Base-by-base conservation (phyloP, 2,329 filamentous ascomycete species). In the Nothopassalora personata region DNA sequence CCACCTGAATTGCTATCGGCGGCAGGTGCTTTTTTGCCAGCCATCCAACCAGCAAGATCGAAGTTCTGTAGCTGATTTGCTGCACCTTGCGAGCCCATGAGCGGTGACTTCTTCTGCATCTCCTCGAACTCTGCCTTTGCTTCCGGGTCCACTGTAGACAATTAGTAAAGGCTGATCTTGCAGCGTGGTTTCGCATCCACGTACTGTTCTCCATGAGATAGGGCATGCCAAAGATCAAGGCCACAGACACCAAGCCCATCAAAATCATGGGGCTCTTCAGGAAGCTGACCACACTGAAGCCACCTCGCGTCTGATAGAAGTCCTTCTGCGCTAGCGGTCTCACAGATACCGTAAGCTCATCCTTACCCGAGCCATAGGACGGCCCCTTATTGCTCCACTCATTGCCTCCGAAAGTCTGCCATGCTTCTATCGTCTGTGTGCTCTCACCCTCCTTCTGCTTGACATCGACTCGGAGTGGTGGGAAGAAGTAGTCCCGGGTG, bases 191-290 rank as follows among this genome's bases (percentile, higher is more conserved):
- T 55, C 49, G 33, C 53, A 18, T 8, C 18, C 6, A 83, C 90
- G 63, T 84, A 97, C 92, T 96, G 73, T 94, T 97, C 54, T 97
- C 92, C 79, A 97, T 86, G 57, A 99, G 75, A 75, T 97, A 94
- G 13, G 94, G 94, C 89, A 97, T 90, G 66, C 92, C 92, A 68
- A 97, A 82, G 63, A 96, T 91, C 65, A 97, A 79, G 5, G 79
- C 86, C 79, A 97, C 85, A 62, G 87, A 91, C 43, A 94, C 86
- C 34, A 96, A 76, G 4, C 88, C 91, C 79, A 99, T 88, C 61
- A 99, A 82, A 64, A 97, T 97, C 91, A 97, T 97, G 3, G 94
- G 94, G 72, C 90, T 96, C 80, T 94, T 94, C 68, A 97, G 80
- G 57, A 97, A 86, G 59, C 83, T 84, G 58, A 97, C 71, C n/a